Base-by-base conservation (phyloP, 192 early-diverging fungal species). In the Linnemannia zychae region DNA sequence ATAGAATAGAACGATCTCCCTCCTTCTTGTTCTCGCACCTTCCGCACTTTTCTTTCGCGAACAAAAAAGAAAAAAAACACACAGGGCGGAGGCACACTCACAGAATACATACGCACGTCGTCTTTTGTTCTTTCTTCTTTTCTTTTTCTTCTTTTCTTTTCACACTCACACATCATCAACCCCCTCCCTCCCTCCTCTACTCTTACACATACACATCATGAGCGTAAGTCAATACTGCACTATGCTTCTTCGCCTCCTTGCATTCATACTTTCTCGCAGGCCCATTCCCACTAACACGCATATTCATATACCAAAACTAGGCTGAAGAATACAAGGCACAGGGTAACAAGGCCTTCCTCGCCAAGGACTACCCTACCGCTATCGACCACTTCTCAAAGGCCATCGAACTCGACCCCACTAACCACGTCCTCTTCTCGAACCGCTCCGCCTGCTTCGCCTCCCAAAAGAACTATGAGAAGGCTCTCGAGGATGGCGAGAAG, bases 391-490 rank as follows among this genome's bases (percentile, higher is more conserved):
- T 97, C 79, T 91, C 96, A 50, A 82, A 96, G 76, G 97, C 97
- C 28, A 97, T 97, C 76, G 93, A 94, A n/a, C 88, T 95, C 68
- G 97, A 97, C 77, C 90, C 96, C 17, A 81, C 87, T 69, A 98
- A 98, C 92, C 97, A 97, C 84, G 97, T 98, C 38, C 90, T 98
- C 48, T 97, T 95, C 87, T 97, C 96, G 12, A 98, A 98, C 92
- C 95, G 97, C 78, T 97, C 97, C 11, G 97, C 96, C 15, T 89
- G 93, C 65, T 95, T 95, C 74, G 89, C 97, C 24, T 95, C 94
- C 75, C 88, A 94, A 71, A 95, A 95, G 81, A 81, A 96, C 74
- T 98, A 95, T 80, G 82, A 90, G 34, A 90, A 94, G 74, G 97
- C 97, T 4, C 88, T 96, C 52, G 81, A 90, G 75, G 97, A 98